Base-by-base conservation (phyloP, 768 basidiomycete genomes). In the Trametopsis cervina region DNA sequence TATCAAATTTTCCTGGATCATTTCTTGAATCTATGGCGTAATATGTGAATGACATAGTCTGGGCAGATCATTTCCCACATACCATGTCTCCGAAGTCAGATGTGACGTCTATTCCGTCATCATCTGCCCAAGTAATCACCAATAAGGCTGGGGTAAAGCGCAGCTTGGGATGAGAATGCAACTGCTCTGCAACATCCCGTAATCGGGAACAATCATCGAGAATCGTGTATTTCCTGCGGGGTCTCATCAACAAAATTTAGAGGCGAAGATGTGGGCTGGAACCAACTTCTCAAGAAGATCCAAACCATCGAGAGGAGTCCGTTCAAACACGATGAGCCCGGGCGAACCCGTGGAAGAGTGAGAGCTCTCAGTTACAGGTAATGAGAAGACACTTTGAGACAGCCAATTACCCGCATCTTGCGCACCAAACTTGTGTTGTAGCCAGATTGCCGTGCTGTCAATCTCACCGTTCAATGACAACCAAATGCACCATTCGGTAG, bases 381-480 rank as follows among this genome's bases (percentile, higher is more conserved):
- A 80, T 13, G 79, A 73, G 60, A 85, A 85, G 3, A 83, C 65
- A 4, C 61, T 61, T 50, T 82, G 83, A 13, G 73, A 70, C 4
- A 66, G 64, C 85, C 85, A 87, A 33, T 65, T 51, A 2, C 85
- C 85, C 2, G 82, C 82, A 4, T 67, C 61, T 0, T 83, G 82
- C 11, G 87, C 72, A 53, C 81, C 72, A 51, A 89, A 88, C 63
- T 90, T 90, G 54, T 73, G 72, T 57, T 88, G 81, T 36, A 89
- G 56, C 87, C 87, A 89, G 33, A 88, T 86, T 2, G 85, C 85
- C 6, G 86, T 89, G 17, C 76, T 78, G 56, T 88, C 85, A 54
- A 72, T 79, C 49, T 80, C 80, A 11, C 78, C 76, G 57, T 89
- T 88, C 56, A 78, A 69, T 2, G 86, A 85, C n/a, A 89, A 59